Base-by-base conservation (phyloP, 352 stramenopile genomes). In the Phytophthora rubi region DNA sequence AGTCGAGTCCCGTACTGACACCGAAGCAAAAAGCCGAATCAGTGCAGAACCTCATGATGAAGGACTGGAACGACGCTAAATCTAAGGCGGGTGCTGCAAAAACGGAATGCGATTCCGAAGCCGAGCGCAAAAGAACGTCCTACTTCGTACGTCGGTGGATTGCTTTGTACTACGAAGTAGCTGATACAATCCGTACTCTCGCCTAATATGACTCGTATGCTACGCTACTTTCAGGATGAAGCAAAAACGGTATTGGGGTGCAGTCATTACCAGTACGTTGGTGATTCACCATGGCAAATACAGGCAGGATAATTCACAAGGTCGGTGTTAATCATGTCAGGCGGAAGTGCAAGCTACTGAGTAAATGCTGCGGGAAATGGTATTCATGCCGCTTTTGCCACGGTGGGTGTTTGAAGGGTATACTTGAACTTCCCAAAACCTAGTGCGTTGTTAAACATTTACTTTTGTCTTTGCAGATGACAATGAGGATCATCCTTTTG, bases 381-480 rank as follows among this genome's bases (percentile, higher is more conserved):
- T 97, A 97, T 62, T 85, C 86, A 6, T 98, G 93, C 59, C 81
- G 91, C 7, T 95, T 97, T 64, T 98, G 93, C 71, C 92, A 98
- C 39, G 90, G 92, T 91, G 13, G 54, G 67, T 44, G 13, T 15
- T 44, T 21, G 18, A 21, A 13, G 12, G 16, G 37, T 8, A 44
- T 15, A 44, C 13, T 44, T 44, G 37, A 4, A 16, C 37, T 44
- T 44, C 4, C 37, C 37, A 44, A 30, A n/a, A 13, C 35, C 4
- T 44, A 44, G 13, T 53, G 18, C 3, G 23, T n/a, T 53, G 16
- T 6, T 48, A 12, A 48, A 44, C 35, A 44, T 44, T 44, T 16
- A 4, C 35, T 44, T 45, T 45, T 12, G 12, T 16, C 4, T 45
- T 45, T 45, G 18, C 35, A 88, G 84, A 93, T 52, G 85, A 92